Conservation (phyloP, 2,329 filamentous ascomycete genomes). For the Xylariaceae sp. region DNA sequence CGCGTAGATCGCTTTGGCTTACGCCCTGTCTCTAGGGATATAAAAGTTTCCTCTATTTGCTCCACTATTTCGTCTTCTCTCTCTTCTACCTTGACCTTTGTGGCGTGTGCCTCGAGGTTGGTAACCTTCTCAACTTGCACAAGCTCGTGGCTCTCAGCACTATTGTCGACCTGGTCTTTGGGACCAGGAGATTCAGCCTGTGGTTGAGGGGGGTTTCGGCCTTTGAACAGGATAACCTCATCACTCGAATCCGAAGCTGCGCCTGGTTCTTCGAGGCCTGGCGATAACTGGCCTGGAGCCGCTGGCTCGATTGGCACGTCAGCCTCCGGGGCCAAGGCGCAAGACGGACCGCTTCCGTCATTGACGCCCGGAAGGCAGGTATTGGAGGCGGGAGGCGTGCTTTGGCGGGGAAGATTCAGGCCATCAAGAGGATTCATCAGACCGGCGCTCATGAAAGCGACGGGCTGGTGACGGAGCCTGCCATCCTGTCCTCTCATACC, state of each 20-base stretch:
- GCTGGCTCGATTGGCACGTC: too few species aligned
- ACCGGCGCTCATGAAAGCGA: conserved; percentile 53
- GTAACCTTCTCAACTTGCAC: conserved; percentile 27
- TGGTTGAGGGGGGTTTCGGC: conserved; percentile 39
- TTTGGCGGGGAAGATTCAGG: conserved; percentile 25
- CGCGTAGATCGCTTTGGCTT: conserved; percentile 1
- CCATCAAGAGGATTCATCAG: conserved; percentile 46
- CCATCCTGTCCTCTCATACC: conserved; percentile 36
- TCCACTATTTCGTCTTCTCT: neutral
- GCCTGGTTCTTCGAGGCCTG: conserved; percentile 12
- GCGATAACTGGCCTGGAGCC: too few species aligned
- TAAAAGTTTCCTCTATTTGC: conserved; percentile 16
- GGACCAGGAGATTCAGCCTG: conserved; percentile 1
- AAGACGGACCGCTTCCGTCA: too few species aligned
- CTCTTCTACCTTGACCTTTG: conserved; percentile 12
- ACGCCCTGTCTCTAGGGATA: conserved; percentile 19
- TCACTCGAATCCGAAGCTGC: conserved; percentile 59
- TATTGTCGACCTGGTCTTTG: neutral
- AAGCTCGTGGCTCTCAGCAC: conserved; percentile 8
- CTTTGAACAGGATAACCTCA: conserved; percentile 67
- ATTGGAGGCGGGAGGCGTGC: neutral
- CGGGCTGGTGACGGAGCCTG: conserved; percentile 45
- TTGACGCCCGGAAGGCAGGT: neutral
- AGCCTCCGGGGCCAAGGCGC: neutral
- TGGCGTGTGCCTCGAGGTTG: conserved; percentile 12